Conservation (phyloP, 2,329 filamentous ascomycete species). For the Claviceps pazoutovae region DNA sequence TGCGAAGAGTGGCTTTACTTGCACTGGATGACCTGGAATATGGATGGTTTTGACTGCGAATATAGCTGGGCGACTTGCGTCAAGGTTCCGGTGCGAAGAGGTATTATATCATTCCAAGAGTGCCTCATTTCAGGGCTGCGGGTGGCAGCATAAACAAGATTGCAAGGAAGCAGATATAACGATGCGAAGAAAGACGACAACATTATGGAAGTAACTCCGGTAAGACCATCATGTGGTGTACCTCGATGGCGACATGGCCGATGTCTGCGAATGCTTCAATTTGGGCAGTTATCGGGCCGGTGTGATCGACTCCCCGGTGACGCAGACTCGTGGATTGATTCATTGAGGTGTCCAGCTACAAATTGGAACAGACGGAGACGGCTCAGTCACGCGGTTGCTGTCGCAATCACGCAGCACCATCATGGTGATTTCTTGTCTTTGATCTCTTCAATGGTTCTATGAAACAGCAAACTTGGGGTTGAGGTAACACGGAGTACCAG, state of each 20-base stretch:
- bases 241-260: not conserved
- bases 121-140: not conserved
- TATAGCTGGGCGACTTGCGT: not conserved
- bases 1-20: no score
- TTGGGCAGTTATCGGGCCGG: not conserved
- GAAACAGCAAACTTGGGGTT: constrained; percentile 1
- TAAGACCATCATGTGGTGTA: constrained; percentile 4
- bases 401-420: not conserved
- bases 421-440: not conserved
- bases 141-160: no score
- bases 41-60: not conserved
- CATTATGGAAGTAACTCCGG: not conserved
- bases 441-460: not conserved
- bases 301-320: not conserved
- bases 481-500: not conserved
- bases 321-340: not conserved
- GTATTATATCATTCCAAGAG: not conserved
- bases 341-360: not conserved
- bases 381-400: not conserved
- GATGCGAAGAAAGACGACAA: not conserved
- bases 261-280: not conserved
- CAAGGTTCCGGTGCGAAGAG: not conserved
- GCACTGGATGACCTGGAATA: not conserved
- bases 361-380: not conserved
- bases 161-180: not conserved